These are phyloP conservation scores for Melocanna baccifera DNA, from an alignment of 176 grass and related monocot species.

Conservation along the genomic window DNA sequence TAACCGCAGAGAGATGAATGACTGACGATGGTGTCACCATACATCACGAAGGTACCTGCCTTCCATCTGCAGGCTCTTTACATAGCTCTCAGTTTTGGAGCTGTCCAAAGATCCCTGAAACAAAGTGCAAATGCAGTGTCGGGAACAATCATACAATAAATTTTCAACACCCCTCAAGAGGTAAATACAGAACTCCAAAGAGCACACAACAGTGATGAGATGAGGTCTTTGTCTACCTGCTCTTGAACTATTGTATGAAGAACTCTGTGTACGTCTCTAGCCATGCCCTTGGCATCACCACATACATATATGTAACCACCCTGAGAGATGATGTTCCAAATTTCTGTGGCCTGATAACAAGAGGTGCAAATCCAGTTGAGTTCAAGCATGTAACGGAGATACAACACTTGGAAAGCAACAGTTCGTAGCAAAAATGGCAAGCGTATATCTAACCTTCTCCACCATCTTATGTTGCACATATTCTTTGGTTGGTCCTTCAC, in stretches of 20 bases:
- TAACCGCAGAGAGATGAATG: conserved; percentile 9
- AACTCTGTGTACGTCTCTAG: conserved; percentile 81
- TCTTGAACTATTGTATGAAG: conserved; percentile 89
- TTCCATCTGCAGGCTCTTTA: conserved; percentile 91
- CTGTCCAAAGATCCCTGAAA: conserved; percentile 73
- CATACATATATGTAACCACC: conserved; percentile 93
- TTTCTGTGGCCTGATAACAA: conserved; percentile 58
- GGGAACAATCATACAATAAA: neutral
- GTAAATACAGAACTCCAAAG: neutral
- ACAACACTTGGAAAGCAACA: neutral
- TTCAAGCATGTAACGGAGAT: neutral
- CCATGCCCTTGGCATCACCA: conserved; percentile 96
- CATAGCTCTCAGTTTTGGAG: conserved; percentile 80
- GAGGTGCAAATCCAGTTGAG: neutral
- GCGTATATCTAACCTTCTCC: conserved; percentile 51
- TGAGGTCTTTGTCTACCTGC: conserved; percentile 37
- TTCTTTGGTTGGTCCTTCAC: conserved; percentile 73
- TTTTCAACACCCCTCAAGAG: neutral
- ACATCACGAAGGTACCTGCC: conserved; percentile 85
- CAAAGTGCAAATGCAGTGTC: neutral
- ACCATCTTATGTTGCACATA: conserved; percentile 99
- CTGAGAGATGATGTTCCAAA: conserved; percentile 68
- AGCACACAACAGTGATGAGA: neutral
- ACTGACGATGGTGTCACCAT: conserved; percentile 47
- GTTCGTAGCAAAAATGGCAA: neutral